Evolutionary conservation across 805 yeast species (phyloP).

Genomic region (Isabelozyma gotoi): DNA sequence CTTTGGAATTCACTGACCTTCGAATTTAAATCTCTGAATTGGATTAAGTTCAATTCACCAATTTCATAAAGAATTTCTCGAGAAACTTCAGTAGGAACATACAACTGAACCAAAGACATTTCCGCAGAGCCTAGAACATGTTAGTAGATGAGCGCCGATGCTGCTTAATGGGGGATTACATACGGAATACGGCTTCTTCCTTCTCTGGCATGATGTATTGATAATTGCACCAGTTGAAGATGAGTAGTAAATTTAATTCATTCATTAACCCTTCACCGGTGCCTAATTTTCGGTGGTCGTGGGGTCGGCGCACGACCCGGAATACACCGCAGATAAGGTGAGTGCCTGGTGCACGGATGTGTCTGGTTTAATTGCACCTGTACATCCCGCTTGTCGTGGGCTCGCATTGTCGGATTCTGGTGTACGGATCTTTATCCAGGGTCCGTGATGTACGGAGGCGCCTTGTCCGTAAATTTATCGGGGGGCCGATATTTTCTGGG

Average conservation of each 20-base stretch:
- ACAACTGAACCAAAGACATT: constrained; percentile 90
- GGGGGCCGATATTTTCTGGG: no score
- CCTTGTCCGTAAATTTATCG: no score
- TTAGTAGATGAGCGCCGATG: constrained; percentile 10
- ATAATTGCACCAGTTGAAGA: background rate
- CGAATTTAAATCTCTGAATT: constrained; percentile 81
- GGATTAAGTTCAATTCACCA: constrained; percentile 84
- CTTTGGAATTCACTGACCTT: constrained; percentile 85
- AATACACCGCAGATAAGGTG: background rate
- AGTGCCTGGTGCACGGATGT: background rate
- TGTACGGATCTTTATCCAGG: no score
- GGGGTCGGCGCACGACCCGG: background rate
- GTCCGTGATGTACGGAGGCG: no score
- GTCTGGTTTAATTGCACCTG: no score
- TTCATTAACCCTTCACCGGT: background rate
- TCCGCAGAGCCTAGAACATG: constrained; percentile 78
- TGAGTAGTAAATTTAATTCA: background rate
- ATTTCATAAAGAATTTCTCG: constrained; percentile 82
- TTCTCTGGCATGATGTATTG: constrained; percentile 24
- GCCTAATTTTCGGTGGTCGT: background rate
- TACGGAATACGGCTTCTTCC: constrained; percentile 49
- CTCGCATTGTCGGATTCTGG: no score
- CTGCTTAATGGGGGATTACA: constrained; percentile 12
- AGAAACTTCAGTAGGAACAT: constrained; percentile 86
- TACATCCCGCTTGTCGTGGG: no score